Base-by-base conservation (phyloP, 2,329 filamentous ascomycete species). In the Nemania abortiva region DNA sequence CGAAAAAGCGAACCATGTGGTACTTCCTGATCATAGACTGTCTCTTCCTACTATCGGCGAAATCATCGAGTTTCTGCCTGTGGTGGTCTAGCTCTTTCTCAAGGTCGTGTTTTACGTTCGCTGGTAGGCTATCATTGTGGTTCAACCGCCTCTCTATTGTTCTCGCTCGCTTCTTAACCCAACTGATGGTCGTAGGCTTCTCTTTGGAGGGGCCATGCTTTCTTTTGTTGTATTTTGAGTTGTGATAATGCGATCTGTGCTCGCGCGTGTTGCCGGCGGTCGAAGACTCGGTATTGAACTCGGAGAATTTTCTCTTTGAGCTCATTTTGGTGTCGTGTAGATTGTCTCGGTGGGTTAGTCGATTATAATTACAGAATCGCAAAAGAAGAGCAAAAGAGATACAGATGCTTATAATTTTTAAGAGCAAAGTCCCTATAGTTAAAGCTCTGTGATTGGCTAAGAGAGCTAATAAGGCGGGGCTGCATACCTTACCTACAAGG, bases 1-100 rank as follows among this genome's bases (percentile, higher is more conserved):
- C 93, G 80, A 95, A 95, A 78, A 96, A 96, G 31, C 93, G 85
- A 59, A 95, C 89, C 88, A 93, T 95, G 79, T 95, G 92, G 75
- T 94, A 96, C 79, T 90, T 92, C 59, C 85, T 85, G 70, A 95
- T 94, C 88, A 95, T 93, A 68, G 89, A 85, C 74, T 86, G 86
- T 73, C 89, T 86, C 77, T 85, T 86, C 81, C 89, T 90, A 74
- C 89, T 88, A 67, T 86, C 84, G 68, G 87, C 83, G 56, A 87
- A 84, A 70, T 87, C 85, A 4, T 81, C 84, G 67, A 95, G 83
- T 75, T 92, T 90, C 71, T 88, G 84, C 79, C 89, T 86, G 75
- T 90, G 90, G 4, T 90, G 86, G 55, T 86, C 86, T 70, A 95
- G 82, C 77, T 94, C 92, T 64, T 92, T 86, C 80, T 95, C 91